phyloP scores from a whole-genome alignment of 768 basidiomycete species.

The Termitomyces sp. region DNA sequence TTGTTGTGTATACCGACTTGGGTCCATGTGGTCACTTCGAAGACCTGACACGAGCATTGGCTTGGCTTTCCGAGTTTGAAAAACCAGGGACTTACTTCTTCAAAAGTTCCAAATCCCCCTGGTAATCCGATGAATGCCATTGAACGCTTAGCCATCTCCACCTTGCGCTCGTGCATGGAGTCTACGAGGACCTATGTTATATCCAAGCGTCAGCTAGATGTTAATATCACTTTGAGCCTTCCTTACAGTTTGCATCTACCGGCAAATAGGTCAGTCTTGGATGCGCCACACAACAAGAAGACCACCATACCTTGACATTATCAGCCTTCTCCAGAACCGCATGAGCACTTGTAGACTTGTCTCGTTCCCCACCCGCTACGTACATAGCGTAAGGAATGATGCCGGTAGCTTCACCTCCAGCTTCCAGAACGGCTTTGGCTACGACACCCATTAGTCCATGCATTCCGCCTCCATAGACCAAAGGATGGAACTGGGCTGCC shows the following conservation, averaged over 20 bases:
- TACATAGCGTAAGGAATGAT: slow-evolving; percentile 77
- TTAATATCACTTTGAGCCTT: neutral
- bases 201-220: neutral
- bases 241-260: slow-evolving; percentile 11
- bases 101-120: slow-evolving; percentile 93
- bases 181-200: slow-evolving; percentile 55
- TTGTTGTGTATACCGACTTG: slow-evolving; percentile 85
- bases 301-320: slow-evolving; percentile 17
- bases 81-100: slow-evolving; percentile 58
- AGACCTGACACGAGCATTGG: slow-evolving; percentile 37
- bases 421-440: slow-evolving; percentile 55
- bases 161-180: slow-evolving; percentile 87
- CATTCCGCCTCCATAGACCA: slow-evolving; percentile 86
- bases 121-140: slow-evolving; percentile 86
- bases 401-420: slow-evolving; percentile 71
- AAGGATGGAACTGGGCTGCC: slow-evolving; percentile 48
- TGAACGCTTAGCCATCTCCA: slow-evolving; percentile 81
- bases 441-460: slow-evolving; percentile 86
- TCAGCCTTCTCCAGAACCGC: slow-evolving; percentile 18
- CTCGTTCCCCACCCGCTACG: slow-evolving; percentile 55
- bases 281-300: neutral
- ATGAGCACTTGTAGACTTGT: slow-evolving; percentile 32
- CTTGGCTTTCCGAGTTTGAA: neutral
- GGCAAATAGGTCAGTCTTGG: neutral
- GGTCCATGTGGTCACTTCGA: slow-evolving; percentile 94